These are phyloP conservation scores for Saccharomycopsis microspora DNA, from an alignment of 805 yeast genomes.

Conservation along the genomic window DNA sequence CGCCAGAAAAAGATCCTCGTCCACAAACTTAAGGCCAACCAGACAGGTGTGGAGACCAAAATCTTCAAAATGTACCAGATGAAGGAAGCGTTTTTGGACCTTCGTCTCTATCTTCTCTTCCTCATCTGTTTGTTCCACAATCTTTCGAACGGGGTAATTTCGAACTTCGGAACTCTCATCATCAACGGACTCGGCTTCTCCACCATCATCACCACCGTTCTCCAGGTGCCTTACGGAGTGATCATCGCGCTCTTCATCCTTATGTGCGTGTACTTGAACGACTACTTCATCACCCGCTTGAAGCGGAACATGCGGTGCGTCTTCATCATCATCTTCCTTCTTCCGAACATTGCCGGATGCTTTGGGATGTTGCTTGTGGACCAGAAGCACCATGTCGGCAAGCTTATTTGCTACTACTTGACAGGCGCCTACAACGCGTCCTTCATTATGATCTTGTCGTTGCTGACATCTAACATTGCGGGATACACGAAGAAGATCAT, in stretches of 20 bases:
- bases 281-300: conserved; percentile 36
- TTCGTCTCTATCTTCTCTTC: conserved; percentile 27
- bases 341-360: conserved; percentile 22
- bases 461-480: conserved; percentile 36
- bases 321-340: conserved; percentile 24
- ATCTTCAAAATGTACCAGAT: conserved; percentile 31
- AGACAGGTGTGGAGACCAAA: conserved; percentile 32
- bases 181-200: conserved; percentile 29
- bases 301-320: conserved; percentile 25
- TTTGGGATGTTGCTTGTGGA: conserved; percentile 37
- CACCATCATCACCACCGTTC: conserved; percentile 27
- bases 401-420: conserved; percentile 19
- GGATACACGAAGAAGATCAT: conserved; percentile 52
- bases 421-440: conserved; percentile 27
- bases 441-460: conserved; percentile 25
- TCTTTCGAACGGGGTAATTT: conserved; percentile 26
- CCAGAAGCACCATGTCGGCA: conserved; percentile 18
- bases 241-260: conserved; percentile 14
- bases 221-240: conserved; percentile 26
- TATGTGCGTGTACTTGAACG: conserved; percentile 40
- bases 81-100: conserved; percentile 31
- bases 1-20: conserved; percentile 12
- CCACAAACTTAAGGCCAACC: conserved; percentile 21
- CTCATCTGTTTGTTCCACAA: conserved; percentile 19
- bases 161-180: conserved; percentile 21